Percentiles rank a stretch among this genome's conserved stretches.
These are phyloP conservation scores for Acacia melanoxylon DNA, from an alignment of 306 rosid species.

Conservation along the genomic window DNA sequence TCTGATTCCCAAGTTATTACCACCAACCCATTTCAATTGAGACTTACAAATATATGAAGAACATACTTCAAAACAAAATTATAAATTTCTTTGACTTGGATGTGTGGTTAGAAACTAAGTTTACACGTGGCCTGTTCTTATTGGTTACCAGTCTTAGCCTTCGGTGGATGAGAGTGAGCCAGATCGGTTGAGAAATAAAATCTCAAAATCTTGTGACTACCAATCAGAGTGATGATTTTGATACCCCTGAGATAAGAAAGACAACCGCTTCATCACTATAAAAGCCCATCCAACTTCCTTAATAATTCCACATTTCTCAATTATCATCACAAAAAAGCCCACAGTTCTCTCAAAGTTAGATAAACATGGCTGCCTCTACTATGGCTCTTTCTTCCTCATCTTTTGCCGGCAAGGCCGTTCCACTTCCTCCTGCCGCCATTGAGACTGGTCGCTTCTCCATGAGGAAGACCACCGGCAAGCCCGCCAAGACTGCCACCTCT, in stretches of 20 bases:
- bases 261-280: neutral
- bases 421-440: conserved; percentile 32
- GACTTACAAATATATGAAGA: neutral
- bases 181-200: neutral
- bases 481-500: conserved; percentile 1
- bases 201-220: neutral
- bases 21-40: neutral
- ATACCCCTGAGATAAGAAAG: neutral
- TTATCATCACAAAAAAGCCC: neutral
- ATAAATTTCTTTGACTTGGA: neutral
- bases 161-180: conserved; percentile 5
- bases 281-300: neutral
- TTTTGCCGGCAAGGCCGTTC: conserved; percentile 52
- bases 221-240: conserved; percentile 5
- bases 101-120: neutral
- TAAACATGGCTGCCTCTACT: conserved; percentile 51
- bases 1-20: neutral
- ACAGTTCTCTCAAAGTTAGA: neutral
- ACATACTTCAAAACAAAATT: neutral
- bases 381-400: conserved; percentile 70
- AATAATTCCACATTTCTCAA: neutral
- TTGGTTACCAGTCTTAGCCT: neutral
- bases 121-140: neutral
- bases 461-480: conserved; percentile 40
- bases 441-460: conserved; percentile 44